Base-by-base conservation (phyloP, 768 basidiomycete species). In the Russula ochroleuca region DNA sequence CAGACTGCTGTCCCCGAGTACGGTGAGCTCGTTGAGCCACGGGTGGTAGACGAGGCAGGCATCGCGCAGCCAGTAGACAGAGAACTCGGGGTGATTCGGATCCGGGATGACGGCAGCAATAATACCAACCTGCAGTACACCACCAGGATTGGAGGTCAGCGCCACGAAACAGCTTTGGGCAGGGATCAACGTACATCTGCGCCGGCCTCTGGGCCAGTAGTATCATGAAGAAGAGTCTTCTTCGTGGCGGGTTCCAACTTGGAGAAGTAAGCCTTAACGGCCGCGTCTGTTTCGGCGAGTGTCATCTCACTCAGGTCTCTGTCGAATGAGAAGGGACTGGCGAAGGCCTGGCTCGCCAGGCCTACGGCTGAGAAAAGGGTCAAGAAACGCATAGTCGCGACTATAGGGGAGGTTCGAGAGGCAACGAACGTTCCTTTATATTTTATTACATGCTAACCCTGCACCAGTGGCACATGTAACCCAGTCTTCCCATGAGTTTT, bases 21-120 rank as follows among this genome's bases (percentile, higher is more conserved):
- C 65, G n/a, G 61, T 63, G 49, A 66, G 65, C 45, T 63, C 65
- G 35, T 66, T 66, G 31, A 66, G 40, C 64, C 64, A 66, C 23
- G 51, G 40, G 28, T 64, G 51, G 33, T 66, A 66, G 31, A 66
- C 62, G 50, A 57, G 55, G 25, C 60, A 52, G 2, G 54, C 64
- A 17, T 65, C 64, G 35, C 64, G 64, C 31, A 62, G 9, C 60
- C 64, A 57, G 49, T 62, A 65, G 17, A 65, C 64, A 3, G 60
- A 62, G 49, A 52, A 65, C 35, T 65, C 64, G 3, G 60, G 64
- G 28, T 62, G 64, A 21, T 51, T n/a, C 8, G 53, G 59, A 45
- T 61, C 64, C 25, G 64, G 64, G 49, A 62, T 62, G 33, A 38
- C 59, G 0, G 60, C 55, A 8, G 41, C 50, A 23, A 62, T 35